Evolutionary conservation across 164 flowering plant species (phyloP).

Genomic region (Magnolia kwangsiensis): DNA sequence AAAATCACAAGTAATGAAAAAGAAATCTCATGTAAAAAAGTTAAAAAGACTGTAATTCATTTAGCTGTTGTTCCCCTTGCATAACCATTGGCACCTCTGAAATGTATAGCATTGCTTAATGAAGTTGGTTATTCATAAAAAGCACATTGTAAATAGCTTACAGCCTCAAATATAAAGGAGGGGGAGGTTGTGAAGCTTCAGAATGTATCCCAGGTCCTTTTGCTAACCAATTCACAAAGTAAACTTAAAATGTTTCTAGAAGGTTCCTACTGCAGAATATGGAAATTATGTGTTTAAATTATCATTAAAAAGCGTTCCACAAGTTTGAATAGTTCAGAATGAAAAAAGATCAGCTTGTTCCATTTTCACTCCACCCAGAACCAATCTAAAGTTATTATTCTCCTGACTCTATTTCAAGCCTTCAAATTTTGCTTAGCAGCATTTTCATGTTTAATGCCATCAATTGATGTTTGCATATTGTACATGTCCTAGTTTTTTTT

Average conservation of each 20-base stretch:
- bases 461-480: neutral
- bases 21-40: too few relatives aligned
- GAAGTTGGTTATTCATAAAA: neutral
- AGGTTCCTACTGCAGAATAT: too few relatives aligned
- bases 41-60: neutral
- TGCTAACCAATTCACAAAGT: neutral
- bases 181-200: neutral
- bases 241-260: too few relatives aligned
- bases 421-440: too few relatives aligned
- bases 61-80: neutral
- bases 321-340: too few relatives aligned
- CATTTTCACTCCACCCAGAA: too few relatives aligned
- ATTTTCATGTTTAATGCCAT: neutral
- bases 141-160: neutral
- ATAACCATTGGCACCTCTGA: neutral
- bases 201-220: neutral
- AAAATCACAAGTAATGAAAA: neutral
- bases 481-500: neutral
- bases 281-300: too few relatives aligned
- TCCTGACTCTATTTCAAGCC: too few relatives aligned
- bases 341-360: too few relatives aligned
- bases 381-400: too few relatives aligned
- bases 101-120: neutral
- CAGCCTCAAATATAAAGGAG: neutral
- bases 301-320: too few relatives aligned